Evolutionary conservation across 306 rosid genomes (phyloP), one percentile per base, ranked within the genome.

Genomic region (Abrus pulchellus): DNA sequence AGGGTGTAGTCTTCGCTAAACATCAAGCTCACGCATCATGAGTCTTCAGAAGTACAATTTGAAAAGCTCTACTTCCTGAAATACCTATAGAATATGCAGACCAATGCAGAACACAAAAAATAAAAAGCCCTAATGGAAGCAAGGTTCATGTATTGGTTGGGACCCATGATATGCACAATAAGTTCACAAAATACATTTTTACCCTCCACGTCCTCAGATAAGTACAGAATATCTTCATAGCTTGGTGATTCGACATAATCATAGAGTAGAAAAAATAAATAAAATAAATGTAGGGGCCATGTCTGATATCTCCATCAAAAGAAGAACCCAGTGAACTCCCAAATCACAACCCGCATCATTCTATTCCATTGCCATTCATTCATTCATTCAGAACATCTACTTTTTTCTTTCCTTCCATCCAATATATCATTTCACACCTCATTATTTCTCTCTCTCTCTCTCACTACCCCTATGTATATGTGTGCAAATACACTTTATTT

Each of bases 281-380:
- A 59, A 60, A 71, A 32, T 13, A 1, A 5, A 33, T 32, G 84
- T 76, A 83, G 77, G 77, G 85, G 82, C 82, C 80, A 52, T 83
- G 61, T 78, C 60, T 78, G 80, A 68, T 66, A 66, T 73, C 82
- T 74, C 68, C 87, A 67, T 77, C 82, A 82, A 88, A 86, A 88
- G 89, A 85, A 83, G 81, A 81, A 89, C 92, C 84, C 72, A 75
- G 41, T 77, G 83, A 70, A 62, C 84, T 72, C 68, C 78, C 73
- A 79, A 75, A 85, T 53, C 77, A 75, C 78, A 74, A 64, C 86
- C 86, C 61, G 54, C 86, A 78, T 80, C 93, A 81, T 82, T 86
- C 89, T 78, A 83, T 82, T 86, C 89, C 75, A 83, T 85, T 61
- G 71, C 81, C 86, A 86, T 90, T 89, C 92, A 88, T 91, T 91